These are phyloP conservation scores for Margaritispora aquatica DNA, from an alignment of 495 filamentous ascomycete species.

Conservation along the genomic window DNA sequence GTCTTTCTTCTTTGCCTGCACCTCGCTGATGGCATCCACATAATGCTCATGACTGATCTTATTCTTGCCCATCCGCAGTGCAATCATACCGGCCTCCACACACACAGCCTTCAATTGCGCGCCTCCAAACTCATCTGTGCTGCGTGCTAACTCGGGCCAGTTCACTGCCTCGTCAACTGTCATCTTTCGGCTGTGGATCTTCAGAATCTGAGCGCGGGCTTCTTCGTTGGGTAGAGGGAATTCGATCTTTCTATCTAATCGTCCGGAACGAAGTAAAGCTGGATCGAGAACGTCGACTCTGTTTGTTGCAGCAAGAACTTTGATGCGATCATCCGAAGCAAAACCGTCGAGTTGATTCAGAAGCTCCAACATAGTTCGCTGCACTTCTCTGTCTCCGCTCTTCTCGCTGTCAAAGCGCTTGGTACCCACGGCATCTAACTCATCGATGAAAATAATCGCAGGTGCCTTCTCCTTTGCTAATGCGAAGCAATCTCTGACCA, in stretches of 20 bases:
- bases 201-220: constrained; percentile 91
- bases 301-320: constrained; percentile 97
- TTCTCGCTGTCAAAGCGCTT: constrained; percentile 99
- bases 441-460: constrained; percentile 99
- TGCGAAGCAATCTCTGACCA: constrained; percentile 95
- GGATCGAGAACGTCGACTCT: constrained; percentile 96
- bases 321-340: constrained; percentile 97
- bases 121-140: constrained; percentile 98
- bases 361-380: constrained; percentile 97
- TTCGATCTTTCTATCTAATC: constrained; percentile 98
- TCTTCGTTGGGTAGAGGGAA: constrained; percentile 99
- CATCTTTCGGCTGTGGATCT: constrained; percentile 98
- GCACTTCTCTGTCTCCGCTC: constrained; percentile 94
- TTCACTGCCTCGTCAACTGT: constrained; percentile 89
- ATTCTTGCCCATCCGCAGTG: constrained; percentile 80
- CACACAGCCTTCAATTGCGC: constrained; percentile 98
- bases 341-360: constrained; percentile 99
- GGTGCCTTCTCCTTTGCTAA: constrained; percentile 97
- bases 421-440: constrained; percentile 93
- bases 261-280: constrained; percentile 85
- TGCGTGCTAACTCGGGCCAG: constrained; percentile 91
- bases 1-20: constrained; percentile 28
- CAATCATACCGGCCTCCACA: constrained; percentile 99
- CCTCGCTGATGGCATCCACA: constrained; percentile 95
- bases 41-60: constrained; percentile 99